phyloP scores from a whole-genome alignment of 768 basidiomycete species.

The Rubroboletus satanas region DNA sequence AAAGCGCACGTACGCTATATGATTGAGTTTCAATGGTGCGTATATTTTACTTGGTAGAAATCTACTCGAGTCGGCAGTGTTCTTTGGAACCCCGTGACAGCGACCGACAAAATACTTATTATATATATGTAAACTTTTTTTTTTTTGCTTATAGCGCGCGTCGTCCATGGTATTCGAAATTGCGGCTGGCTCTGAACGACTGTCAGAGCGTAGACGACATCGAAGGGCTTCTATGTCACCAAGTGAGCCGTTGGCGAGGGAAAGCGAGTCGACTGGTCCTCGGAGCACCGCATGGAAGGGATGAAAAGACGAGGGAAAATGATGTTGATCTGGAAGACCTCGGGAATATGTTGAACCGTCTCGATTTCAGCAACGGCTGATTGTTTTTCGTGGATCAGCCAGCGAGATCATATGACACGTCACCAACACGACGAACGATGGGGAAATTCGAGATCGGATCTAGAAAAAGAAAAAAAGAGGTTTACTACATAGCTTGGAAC shows the following conservation, averaged over 20 bases:
- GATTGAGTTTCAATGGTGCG: conserved; percentile 65
- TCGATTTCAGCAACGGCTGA: background rate
- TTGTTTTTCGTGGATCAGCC: background rate
- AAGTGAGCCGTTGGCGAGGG: conserved; percentile 52
- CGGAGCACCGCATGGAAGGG: background rate
- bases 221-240: conserved; percentile 39
- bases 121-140: too few species aligned
- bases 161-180: conserved; percentile 54
- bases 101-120: background rate
- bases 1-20: conserved; percentile 68
- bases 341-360: background rate
- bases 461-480: background rate
- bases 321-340: conserved; percentile 1
- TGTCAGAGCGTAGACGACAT: conserved; percentile 47
- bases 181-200: conserved; percentile 42
- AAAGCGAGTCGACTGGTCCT: conserved; percentile 14
- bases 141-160: conserved; percentile 32
- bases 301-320: background rate
- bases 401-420: background rate
- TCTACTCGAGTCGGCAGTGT: background rate
- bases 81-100: background rate
- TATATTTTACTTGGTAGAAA: background rate
- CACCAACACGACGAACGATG: background rate
- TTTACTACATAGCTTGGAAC: background rate
- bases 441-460: background rate